phyloP scores from a whole-genome alignment of 495 filamentous ascomycete genomes.

The Penicillium malachiteum region DNA sequence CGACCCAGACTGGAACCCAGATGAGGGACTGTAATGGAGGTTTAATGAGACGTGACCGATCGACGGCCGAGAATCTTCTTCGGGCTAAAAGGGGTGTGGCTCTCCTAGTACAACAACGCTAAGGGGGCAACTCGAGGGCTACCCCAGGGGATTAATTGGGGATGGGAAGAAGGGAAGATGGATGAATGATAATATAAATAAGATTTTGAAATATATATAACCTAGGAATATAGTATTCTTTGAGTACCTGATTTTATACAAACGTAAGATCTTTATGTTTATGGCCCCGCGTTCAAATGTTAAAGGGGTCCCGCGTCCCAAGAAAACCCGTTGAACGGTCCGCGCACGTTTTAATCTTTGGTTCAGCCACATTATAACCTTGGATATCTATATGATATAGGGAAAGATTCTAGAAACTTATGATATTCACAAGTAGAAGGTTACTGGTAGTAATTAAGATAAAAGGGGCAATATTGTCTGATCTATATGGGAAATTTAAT shows the following conservation, averaged over 20 bases:
- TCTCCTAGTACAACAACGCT: not conserved
- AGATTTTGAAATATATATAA: too few species aligned
- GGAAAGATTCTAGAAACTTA: too few species aligned
- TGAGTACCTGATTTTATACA: too few species aligned
- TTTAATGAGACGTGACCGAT: constrained; percentile 30
- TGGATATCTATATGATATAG: too few species aligned
- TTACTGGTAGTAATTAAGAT: too few species aligned
- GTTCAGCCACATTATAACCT: too few species aligned
- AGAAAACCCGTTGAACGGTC: constrained; percentile 1
- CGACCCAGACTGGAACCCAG: not conserved
- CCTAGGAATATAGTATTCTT: too few species aligned
- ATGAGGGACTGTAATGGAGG: constrained; percentile 12
- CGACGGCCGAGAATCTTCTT: constrained; percentile 31
- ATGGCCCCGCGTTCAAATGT: constrained; percentile 15
- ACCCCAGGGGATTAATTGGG: not conserved
- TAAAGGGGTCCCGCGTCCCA: constrained; percentile 2
- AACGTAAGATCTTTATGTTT: not conserved
- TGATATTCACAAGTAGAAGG: too few species aligned
- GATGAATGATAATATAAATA: too few species aligned
- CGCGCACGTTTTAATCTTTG: not conserved
- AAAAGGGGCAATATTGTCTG: too few species aligned
- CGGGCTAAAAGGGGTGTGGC: constrained; percentile 25
- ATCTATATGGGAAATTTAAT: too few species aligned
- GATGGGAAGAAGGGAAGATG: not conserved
- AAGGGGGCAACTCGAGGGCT: not conserved